Conservation (phyloP, 345 rosid species). For the Eucalyptus marginata region DNA sequence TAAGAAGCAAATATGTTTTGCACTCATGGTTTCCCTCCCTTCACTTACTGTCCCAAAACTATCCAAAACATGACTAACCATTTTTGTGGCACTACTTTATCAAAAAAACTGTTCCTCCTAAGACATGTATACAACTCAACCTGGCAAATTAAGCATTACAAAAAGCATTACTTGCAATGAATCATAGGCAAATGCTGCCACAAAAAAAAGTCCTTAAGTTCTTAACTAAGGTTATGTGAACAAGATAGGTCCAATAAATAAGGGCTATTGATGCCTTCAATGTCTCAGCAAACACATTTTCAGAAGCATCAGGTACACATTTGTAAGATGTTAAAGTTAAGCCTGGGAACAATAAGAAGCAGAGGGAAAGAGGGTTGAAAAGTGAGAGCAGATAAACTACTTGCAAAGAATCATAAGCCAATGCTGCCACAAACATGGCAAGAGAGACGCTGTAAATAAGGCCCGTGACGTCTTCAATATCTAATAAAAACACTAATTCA, state of each 20-base stretch:
- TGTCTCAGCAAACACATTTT: not conserved
- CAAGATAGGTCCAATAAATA: not conserved
- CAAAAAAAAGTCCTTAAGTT: not conserved
- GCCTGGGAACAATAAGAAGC: not conserved
- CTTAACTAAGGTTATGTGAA: not conserved
- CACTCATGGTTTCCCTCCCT: not conserved
- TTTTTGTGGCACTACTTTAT: not conserved
- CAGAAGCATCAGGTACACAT: not conserved
- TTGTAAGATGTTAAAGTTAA: not conserved
- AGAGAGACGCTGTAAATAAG: not conserved
- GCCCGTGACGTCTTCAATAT: not conserved
- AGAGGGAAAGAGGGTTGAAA: not conserved
- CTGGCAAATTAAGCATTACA: not conserved
- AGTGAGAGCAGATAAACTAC: not conserved
- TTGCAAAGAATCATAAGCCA: not conserved
- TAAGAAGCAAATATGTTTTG: not conserved
- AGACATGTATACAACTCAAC: not conserved
- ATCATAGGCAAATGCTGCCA: not conserved
- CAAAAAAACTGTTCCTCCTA: not conserved
- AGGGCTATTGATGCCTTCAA: not conserved
- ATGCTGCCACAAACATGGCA: not conserved
- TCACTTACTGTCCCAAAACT: not conserved
- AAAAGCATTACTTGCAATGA: not conserved
- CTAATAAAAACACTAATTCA: not conserved
- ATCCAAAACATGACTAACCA: not conserved